Evolutionary conservation across 2,329 filamentous ascomycete species (phyloP).

Genomic region (Ceratocystis albifundus): DNA sequence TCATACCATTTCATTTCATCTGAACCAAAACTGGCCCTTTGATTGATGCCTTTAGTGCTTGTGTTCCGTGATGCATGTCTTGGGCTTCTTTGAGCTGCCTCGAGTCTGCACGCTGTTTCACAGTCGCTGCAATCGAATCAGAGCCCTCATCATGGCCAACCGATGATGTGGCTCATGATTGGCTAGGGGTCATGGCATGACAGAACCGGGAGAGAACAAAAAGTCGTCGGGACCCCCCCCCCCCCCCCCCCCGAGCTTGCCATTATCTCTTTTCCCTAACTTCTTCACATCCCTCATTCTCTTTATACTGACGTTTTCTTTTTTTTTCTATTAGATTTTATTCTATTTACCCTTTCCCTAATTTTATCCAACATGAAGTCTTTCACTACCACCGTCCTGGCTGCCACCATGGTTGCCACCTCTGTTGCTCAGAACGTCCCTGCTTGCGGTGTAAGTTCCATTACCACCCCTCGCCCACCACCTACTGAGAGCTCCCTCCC

Average conservation of each 20-base stretch:
- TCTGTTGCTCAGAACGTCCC: conserved; percentile 36
- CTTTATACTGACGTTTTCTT: background rate
- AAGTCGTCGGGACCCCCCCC: background rate
- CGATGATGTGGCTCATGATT: background rate
- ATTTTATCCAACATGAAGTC: conserved; percentile 41
- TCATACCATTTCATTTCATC: conserved; percentile 7
- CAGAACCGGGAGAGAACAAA: background rate
- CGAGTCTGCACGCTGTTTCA: conserved; percentile 2
- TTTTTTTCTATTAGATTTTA: background rate
- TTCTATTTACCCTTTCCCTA: background rate
- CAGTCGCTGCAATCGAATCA: background rate
- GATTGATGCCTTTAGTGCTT: background rate
- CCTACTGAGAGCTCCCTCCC: background rate
- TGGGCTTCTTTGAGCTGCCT: background rate
- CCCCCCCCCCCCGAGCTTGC: background rate
- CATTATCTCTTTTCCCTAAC: background rate
- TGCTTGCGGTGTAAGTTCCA: conserved; percentile 42
- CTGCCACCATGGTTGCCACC: conserved; percentile 30
- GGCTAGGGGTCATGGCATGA: background rate
- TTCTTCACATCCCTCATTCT: background rate
- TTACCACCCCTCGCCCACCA: background rate
- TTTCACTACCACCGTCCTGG: conserved; percentile 36
- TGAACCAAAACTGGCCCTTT: background rate
- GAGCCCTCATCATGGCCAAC: background rate
- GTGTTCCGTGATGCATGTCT: conserved; percentile 5